These are phyloP conservation scores for Ganoderma lucidum DNA, from an alignment of 1,284 basidiomycete genomes.

Conservation along the genomic window DNA sequence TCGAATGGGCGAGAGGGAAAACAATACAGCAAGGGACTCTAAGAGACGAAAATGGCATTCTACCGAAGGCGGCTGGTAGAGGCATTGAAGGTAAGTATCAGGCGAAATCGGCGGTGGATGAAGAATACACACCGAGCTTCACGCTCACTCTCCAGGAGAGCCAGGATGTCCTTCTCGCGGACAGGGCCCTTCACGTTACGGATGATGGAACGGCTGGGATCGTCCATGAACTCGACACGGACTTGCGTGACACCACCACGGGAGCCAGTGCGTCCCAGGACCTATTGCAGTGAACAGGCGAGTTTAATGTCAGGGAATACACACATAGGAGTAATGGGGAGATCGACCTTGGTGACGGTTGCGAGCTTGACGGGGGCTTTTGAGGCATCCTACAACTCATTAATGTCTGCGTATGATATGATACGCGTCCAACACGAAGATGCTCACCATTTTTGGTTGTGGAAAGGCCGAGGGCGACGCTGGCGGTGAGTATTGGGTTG, in stretches of 20 bases:
- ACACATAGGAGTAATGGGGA: slow-evolving; percentile 17
- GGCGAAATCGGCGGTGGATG: not conserved
- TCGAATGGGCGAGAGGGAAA: slow-evolving; percentile 36
- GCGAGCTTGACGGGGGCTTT: slow-evolving; percentile 96
- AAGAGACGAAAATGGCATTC: slow-evolving; percentile 29
- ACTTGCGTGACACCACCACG: slow-evolving; percentile 99
- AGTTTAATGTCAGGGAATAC: slow-evolving; percentile 17
- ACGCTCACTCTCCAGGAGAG: slow-evolving; percentile 98
- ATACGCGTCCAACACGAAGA: not conserved
- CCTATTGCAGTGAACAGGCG: slow-evolving; percentile 54
- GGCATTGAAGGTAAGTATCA: slow-evolving; percentile 17
- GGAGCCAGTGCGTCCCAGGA: slow-evolving; percentile 98
- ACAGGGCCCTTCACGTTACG: slow-evolving; percentile 99
- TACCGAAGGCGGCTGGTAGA: slow-evolving; percentile 52
- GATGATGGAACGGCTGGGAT: slow-evolving; percentile 95
- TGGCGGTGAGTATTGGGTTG: slow-evolving; percentile 38
- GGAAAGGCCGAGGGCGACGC: slow-evolving; percentile 36
- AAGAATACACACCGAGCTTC: slow-evolving; percentile 90
- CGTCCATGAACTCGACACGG: slow-evolving; percentile 99
- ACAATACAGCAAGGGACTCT: slow-evolving; percentile 27
- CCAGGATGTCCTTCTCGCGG: slow-evolving; percentile 96
- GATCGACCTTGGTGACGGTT: slow-evolving; percentile 89
- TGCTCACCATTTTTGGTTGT: slow-evolving; percentile 38
- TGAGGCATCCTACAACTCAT: slow-evolving; percentile 68
- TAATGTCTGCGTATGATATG: not conserved